Conservation (phyloP, 2,329 filamentous ascomycete species). For the Penicillium janthinellum region DNA sequence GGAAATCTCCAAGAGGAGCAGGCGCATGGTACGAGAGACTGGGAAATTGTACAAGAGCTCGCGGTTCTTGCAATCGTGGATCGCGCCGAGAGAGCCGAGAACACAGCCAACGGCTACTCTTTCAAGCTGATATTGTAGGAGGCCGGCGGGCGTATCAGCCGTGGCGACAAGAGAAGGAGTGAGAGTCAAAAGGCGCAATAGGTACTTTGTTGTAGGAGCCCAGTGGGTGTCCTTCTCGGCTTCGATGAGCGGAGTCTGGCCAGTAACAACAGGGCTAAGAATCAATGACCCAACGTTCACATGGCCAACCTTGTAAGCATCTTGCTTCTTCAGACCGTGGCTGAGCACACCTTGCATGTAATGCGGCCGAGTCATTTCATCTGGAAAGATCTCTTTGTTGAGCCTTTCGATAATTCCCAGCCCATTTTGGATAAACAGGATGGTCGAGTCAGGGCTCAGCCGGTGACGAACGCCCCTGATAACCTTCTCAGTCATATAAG, state of each 20-base stretch:
- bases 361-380: conserved; percentile 65
- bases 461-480: conserved; percentile 67
- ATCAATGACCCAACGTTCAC: conserved; percentile 62
- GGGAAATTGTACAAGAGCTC: conserved; percentile 68
- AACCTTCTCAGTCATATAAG: conserved; percentile 66
- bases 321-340: conserved; percentile 56
- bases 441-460: conserved; percentile 67
- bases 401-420: conserved; percentile 82
- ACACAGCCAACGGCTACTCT: conserved; percentile 74
- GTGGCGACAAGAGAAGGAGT: conserved; percentile 64
- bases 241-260: conserved; percentile 15
- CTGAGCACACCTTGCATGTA: conserved; percentile 73
- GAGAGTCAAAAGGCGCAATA: conserved; percentile 66
- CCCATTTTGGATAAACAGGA: conserved; percentile 78
- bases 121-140: conserved; percentile 75
- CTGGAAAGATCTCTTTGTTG: conserved; percentile 69
- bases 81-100: conserved; percentile 77
- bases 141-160: conserved; percentile 59
- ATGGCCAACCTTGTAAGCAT: conserved; percentile 58
- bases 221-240: conserved; percentile 33
- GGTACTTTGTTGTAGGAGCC: conserved; percentile 55
- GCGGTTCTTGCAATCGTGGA: conserved; percentile 76
- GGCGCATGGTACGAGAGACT: conserved; percentile 66
- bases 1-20: conserved; percentile 73
- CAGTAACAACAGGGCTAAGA: conserved; percentile 53